Percentiles rank a stretch among this genome's conserved stretches.
These are phyloP conservation scores for Trifolium dubium DNA, from an alignment of 306 rosid genomes.

Conservation along the genomic window DNA sequence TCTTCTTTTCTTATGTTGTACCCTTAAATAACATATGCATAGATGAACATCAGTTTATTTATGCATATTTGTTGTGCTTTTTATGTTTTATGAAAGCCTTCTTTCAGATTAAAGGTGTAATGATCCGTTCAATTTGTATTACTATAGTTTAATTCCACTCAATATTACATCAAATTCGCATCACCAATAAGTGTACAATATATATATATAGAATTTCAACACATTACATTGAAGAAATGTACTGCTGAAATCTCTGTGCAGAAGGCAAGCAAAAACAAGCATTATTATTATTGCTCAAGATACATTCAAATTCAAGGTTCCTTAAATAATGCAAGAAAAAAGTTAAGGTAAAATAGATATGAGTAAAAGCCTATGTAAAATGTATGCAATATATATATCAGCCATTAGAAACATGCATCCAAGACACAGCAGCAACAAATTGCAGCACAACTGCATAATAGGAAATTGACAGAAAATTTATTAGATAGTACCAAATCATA, in stretches of 20 bases:
- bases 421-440: slow-evolving; percentile 75
- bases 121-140: neutral
- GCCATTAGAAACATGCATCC: slow-evolving; percentile 71
- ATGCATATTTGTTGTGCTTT: slow-evolving; percentile 10
- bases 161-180: too few relatives aligned
- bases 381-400: neutral
- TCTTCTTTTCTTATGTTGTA: neutral
- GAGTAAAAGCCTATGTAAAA: neutral
- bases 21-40: neutral
- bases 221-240: neutral
- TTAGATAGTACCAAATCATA: neutral
- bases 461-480: neutral
- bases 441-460: slow-evolving; percentile 67
- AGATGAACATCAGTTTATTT: neutral
- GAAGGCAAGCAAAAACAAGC: neutral
- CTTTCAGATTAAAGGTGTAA: neutral
- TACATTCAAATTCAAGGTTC: too few relatives aligned
- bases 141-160: neutral
- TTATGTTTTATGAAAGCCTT: neutral
- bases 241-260: too few relatives aligned
- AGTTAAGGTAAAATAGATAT: neutral
- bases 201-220: neutral
- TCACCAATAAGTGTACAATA: too few relatives aligned
- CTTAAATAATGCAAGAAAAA: too few relatives aligned
- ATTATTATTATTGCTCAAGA: neutral